Conservation (phyloP, 1,139 yeast species). For the Magnusiomyces starmeri region DNA sequence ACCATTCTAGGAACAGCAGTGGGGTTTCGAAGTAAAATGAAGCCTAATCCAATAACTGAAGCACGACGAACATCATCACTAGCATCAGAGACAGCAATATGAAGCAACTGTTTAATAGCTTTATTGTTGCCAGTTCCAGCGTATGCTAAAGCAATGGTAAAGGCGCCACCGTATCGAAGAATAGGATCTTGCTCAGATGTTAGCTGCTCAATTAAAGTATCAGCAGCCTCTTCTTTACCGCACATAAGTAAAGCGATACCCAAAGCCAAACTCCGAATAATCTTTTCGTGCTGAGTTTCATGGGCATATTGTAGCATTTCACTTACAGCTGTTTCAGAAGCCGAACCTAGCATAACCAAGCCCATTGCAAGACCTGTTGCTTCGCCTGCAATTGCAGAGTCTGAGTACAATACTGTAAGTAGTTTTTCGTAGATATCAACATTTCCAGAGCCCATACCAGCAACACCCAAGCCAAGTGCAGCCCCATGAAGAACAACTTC, state of each 20-base stretch:
- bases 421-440: constrained; percentile 72
- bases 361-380: constrained; percentile 98
- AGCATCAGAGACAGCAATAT: constrained; percentile 93
- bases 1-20: constrained; percentile 94
- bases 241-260: constrained; percentile 83
- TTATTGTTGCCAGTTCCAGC: constrained; percentile 91
- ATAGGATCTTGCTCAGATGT: constrained; percentile 72
- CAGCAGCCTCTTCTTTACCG: constrained; percentile 81
- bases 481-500: constrained; percentile 95
- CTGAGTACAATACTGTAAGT: constrained; percentile 78
- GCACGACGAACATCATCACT: constrained; percentile 96
- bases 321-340: constrained; percentile 57
- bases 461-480: constrained; percentile 89
- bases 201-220: constrained; percentile 58
- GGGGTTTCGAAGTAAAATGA: constrained; percentile 81
- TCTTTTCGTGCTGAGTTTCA: constrained; percentile 94
- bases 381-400: constrained; percentile 91
- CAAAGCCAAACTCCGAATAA: constrained; percentile 82
- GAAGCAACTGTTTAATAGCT: constrained; percentile 81
- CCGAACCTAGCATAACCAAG: constrained; percentile 91
- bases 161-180: constrained; percentile 93
- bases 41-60: constrained; percentile 90
- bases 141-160: constrained; percentile 88
- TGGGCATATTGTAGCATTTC: constrained; percentile 91
- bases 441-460: constrained; percentile 89